Conservation (phyloP, 805 yeast species). For the Torulaspora delbrueckii region DNA sequence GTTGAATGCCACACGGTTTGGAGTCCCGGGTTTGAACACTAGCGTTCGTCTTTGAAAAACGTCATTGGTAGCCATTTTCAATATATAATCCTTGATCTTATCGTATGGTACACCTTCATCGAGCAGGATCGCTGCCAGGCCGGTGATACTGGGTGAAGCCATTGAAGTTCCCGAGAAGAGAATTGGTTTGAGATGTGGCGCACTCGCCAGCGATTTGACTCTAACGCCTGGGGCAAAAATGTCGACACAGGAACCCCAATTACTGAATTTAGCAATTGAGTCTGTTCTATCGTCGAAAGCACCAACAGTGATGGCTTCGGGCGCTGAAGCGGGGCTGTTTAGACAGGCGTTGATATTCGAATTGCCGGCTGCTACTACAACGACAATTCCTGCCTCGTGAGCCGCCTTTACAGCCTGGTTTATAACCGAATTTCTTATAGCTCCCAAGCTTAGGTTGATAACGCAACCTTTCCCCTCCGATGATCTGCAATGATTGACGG, state of each 20-base stretch:
- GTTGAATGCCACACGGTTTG: conserved; percentile 50
- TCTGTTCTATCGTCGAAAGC: conserved; percentile 78
- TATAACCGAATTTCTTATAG: conserved; percentile 58
- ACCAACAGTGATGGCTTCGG: conserved; percentile 72
- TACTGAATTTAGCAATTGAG: conserved; percentile 70
- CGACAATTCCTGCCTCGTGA: conserved; percentile 59
- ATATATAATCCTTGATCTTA: conserved; percentile 41
- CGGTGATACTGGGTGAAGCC: conserved; percentile 75
- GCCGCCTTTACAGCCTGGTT: conserved; percentile 78
- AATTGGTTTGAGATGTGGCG: conserved; percentile 16
- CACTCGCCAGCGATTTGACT: conserved; percentile 52
- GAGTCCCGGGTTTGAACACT: conserved; percentile 48
- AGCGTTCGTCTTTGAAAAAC: conserved; percentile 45
- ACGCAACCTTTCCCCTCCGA: conserved; percentile 45
- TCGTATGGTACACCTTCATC: conserved; percentile 45
- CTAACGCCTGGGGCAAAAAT: conserved; percentile 77
- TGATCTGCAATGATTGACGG: conserved; percentile 52
- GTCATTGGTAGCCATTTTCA: conserved; percentile 44
- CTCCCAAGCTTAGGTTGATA: conserved; percentile 78
- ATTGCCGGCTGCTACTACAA: conserved; percentile 87
- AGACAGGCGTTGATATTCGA: conserved; percentile 70
- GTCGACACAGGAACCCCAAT: conserved; percentile 91
- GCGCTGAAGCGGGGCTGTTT: conserved; percentile 82
- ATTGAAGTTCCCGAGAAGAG: conserved; percentile 71
- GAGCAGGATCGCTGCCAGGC: conserved; percentile 52